phyloP scores from a whole-genome alignment of 306 rosid species.

The Cucurbita moschata region DNA sequence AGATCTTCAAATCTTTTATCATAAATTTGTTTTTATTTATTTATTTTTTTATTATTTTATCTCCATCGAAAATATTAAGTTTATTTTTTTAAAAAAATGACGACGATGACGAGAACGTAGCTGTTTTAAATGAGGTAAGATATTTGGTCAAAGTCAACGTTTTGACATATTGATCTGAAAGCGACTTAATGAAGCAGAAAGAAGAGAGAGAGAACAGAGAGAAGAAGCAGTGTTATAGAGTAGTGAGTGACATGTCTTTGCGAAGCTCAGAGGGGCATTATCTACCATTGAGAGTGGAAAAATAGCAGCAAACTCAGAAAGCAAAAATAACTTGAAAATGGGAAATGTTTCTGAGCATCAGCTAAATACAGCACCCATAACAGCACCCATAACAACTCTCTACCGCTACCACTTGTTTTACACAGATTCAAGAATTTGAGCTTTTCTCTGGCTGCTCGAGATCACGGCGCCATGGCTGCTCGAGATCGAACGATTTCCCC shows the following conservation, averaged over 20 bases:
- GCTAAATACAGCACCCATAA: slow-evolving; percentile 3
- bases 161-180: background rate
- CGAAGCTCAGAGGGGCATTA: background rate
- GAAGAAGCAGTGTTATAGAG: background rate
- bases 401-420: background rate
- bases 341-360: background rate
- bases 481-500: slow-evolving; percentile 14
- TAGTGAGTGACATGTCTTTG: background rate
- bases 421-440: slow-evolving; percentile 2
- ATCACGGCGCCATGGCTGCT: background rate
- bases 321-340: background rate
- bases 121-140: background rate
- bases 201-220: background rate
- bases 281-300: background rate
- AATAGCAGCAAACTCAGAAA: background rate
- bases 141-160: background rate
- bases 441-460: background rate
- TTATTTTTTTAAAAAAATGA: no score
- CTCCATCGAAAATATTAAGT: no score
- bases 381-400: background rate
- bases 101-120: no score
- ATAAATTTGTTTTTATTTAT: background rate
- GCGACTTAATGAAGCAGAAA: background rate
- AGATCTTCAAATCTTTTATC: no score
- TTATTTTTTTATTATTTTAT: background rate